Conservation (phyloP, 495 filamentous ascomycete genomes). For the Polyplosphaeria fusca region DNA sequence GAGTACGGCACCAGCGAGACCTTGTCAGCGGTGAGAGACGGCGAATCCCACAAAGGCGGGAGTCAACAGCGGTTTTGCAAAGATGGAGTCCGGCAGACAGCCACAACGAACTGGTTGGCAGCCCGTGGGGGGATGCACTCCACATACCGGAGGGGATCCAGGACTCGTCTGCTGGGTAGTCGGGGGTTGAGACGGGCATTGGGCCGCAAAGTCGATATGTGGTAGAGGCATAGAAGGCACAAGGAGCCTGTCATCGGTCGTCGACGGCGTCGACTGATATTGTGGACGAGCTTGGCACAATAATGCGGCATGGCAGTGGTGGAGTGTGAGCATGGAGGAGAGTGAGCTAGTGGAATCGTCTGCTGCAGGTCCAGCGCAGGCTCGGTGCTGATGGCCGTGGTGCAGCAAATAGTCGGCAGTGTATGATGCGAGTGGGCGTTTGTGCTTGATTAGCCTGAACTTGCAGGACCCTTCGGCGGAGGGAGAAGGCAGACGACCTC, state of each 20-base stretch:
- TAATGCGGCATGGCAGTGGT: conserved; percentile 7
- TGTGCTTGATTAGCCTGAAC: conserved; percentile 24
- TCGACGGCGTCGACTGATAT: conserved; percentile 17
- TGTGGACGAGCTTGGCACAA: conserved; percentile 22
- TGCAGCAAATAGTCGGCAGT: conserved; percentile 3
- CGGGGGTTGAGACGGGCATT: conserved; percentile 6
- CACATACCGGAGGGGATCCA: conserved; percentile 26
- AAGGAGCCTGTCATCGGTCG: conserved; percentile 8
- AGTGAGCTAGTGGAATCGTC: conserved; percentile 9
- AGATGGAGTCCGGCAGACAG: too few relatives aligned
- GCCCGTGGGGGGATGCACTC: conserved; percentile 24
- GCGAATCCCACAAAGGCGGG: background rate
- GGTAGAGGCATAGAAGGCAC: conserved; percentile 11
- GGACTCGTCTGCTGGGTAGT: conserved; percentile 16
- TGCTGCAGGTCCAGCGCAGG: conserved; percentile 27
- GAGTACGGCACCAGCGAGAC: background rate
- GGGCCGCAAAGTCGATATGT: conserved; percentile 27
- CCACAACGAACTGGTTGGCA: conserved; percentile 9
- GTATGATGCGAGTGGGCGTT: conserved; percentile 9
- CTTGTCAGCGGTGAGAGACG: background rate
- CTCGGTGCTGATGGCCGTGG: conserved; percentile 8
- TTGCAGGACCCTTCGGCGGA: background rate
- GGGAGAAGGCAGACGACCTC: background rate
- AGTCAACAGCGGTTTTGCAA: background rate
- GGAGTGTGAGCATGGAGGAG: conserved; percentile 2